Evolutionary conservation across 129 eudicot genomes (phyloP).

Genomic region (Pseudognaphalium luteoalbum): DNA sequence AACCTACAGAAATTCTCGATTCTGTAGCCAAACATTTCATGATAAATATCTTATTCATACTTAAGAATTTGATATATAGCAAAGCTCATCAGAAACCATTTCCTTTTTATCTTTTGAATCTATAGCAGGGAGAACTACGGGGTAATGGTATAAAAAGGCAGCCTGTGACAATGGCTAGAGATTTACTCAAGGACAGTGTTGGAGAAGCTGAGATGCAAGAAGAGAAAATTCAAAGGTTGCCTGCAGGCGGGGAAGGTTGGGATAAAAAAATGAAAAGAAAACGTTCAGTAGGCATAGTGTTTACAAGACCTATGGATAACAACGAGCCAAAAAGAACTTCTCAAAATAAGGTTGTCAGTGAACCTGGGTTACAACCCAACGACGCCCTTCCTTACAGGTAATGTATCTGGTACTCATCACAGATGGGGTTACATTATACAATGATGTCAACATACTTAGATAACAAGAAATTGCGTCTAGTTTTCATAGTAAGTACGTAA

Average conservation of each 20-base stretch:
- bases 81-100: conserved; percentile 12
- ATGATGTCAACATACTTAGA: not conserved
- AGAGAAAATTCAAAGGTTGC: conserved; percentile 74
- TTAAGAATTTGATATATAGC: conserved; percentile 19
- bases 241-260: conserved; percentile 94
- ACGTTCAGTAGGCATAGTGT: conserved; percentile 70
- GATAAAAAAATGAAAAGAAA: conserved; percentile 89
- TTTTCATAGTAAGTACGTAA: too few species aligned
- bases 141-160: conserved; percentile 61
- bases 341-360: conserved; percentile 55
- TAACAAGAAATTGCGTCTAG: not conserved
- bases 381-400: conserved; percentile 68
- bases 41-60: conserved; percentile 3
- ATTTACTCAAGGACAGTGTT: conserved; percentile 51
- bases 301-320: conserved; percentile 57
- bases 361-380: conserved; percentile 48
- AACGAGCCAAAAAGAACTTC: conserved; percentile 58
- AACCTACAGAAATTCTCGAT: not conserved
- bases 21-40: not conserved
- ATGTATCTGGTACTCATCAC: conserved; percentile 9
- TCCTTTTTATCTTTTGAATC: not conserved
- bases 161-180: conserved; percentile 48
- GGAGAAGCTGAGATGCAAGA: conserved; percentile 62
- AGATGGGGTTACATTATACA: conserved; percentile 12
- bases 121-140: conserved; percentile 61